A percentile compares a stretch with the other conserved stretches of the same genome.
phyloP scores from a whole-genome alignment of 345 rosid species.

The Euphorbia pulcherrima region DNA sequence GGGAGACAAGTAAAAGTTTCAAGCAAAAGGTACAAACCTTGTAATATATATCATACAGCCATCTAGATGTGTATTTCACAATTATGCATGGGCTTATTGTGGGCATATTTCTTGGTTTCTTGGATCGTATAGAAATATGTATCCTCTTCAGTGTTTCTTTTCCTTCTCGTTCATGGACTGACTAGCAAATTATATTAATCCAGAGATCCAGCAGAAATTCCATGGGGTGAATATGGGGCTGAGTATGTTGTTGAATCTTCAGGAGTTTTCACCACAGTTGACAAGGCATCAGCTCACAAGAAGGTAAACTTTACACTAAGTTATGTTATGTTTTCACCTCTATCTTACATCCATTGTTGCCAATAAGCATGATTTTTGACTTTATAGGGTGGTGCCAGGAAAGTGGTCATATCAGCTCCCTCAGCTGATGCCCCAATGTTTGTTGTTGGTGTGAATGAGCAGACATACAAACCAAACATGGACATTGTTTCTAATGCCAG shows the following conservation, averaged over 20 bases:
- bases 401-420: slow-evolving; percentile 96
- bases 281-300: slow-evolving; percentile 77
- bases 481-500: slow-evolving; percentile 97
- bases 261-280: slow-evolving; percentile 83
- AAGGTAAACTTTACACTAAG: slow-evolving; percentile 42
- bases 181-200: slow-evolving; percentile 7
- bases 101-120: neutral
- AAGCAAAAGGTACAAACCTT: slow-evolving; percentile 55
- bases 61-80: neutral
- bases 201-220: slow-evolving; percentile 94
- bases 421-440: slow-evolving; percentile 99
- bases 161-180: neutral
- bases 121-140: slow-evolving; percentile 1
- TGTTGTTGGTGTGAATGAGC: slow-evolving; percentile 96
- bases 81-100: slow-evolving; percentile 1
- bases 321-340: neutral
- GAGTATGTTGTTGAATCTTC: slow-evolving; percentile 94
- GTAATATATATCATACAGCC: neutral
- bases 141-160: neutral
- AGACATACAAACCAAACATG: slow-evolving; percentile 76
- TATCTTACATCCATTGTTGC: neutral
- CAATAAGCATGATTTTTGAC: slow-evolving; percentile 10
- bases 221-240: slow-evolving; percentile 93
- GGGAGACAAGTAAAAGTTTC: slow-evolving; percentile 72
- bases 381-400: slow-evolving; percentile 89